phyloP scores from a whole-genome alignment of 306 rosid genomes.

The Cicer cuneatum region DNA sequence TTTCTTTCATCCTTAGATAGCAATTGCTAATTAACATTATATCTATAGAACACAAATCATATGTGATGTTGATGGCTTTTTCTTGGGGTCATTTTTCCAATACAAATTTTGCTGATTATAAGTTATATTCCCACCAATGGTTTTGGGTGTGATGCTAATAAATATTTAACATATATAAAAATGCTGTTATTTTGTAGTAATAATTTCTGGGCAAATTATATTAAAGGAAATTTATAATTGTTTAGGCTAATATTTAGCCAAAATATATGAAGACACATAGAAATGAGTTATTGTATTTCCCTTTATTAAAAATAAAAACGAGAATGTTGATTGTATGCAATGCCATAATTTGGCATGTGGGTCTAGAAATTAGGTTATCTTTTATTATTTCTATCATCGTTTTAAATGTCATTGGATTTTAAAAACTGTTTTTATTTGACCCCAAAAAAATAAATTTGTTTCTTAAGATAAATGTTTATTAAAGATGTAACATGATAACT shows the following conservation, averaged over 20 bases:
- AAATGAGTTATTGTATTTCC: no score
- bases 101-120: constrained; percentile 50
- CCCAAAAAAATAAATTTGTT: no score
- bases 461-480: no score
- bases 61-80: constrained; percentile 43
- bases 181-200: neutral
- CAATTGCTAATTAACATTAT: constrained; percentile 35
- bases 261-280: neutral
- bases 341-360: no score
- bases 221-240: neutral
- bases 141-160: neutral
- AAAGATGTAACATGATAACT: no score
- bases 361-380: no score
- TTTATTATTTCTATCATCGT: no score
- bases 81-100: constrained; percentile 40
- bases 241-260: neutral
- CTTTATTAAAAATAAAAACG: no score
- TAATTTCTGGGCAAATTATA: neutral
- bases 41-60: constrained; percentile 40
- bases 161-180: neutral
- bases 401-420: no score
- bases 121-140: constrained; percentile 7
- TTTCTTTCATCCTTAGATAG: constrained; percentile 38
- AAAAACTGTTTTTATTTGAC: no score
- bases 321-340: neutral